Percentiles rank a stretch among this genome's conserved stretches.
phyloP scores from a whole-genome alignment of 305 asterid genomes.

The Fraxinus nigra region DNA sequence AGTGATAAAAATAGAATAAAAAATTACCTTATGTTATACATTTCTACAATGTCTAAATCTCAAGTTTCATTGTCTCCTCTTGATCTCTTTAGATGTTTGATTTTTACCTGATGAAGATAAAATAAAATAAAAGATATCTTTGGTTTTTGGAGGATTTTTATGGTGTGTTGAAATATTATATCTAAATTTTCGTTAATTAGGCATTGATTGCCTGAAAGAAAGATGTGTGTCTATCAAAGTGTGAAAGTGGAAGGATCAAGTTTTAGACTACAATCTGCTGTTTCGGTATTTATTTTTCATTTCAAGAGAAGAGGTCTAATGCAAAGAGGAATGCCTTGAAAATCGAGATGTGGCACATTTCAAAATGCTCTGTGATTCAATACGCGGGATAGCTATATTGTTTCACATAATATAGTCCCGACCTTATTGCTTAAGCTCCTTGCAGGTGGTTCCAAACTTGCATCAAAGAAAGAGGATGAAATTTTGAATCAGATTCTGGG shows the following conservation, averaged over 20 bases:
- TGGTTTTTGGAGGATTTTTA: neutral
- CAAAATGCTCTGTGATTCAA: conserved; percentile 8
- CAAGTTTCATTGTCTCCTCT: neutral
- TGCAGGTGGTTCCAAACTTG: conserved; percentile 67
- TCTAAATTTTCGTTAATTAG: neutral
- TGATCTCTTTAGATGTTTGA: neutral
- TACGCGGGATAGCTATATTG: neutral
- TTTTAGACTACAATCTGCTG: neutral
- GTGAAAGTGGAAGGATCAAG: neutral
- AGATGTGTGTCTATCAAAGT: neutral
- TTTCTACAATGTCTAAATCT: neutral
- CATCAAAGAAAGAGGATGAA: conserved; percentile 62
- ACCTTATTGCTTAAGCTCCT: conserved; percentile 17
- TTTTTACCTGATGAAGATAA: neutral
- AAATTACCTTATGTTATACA: neutral
- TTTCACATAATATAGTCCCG: neutral
- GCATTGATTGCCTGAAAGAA: neutral
- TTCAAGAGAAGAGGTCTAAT: neutral
- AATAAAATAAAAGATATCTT: neutral
- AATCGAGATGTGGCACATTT: neutral
- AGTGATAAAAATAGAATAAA: neutral
- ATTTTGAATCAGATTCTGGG: conserved; percentile 50
- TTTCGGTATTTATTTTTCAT: neutral
- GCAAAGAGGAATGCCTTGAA: neutral
- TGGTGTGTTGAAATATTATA: neutral